Base-by-base conservation (phyloP, 352 stramenopile species). In the Pythium phragmitis region DNA sequence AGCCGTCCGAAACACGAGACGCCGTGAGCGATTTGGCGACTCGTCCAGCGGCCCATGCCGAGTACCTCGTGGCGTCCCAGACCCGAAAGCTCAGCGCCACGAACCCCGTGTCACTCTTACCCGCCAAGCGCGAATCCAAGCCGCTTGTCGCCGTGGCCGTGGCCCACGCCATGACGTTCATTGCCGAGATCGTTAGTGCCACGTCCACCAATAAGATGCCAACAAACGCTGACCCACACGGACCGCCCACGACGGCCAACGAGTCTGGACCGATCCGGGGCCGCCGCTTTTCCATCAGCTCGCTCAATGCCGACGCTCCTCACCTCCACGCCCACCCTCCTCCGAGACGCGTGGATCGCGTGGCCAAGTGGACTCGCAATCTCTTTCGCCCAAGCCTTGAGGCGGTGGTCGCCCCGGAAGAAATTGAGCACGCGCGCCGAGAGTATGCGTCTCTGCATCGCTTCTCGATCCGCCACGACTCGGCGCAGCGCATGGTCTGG, bases 381-480 rank as follows among this genome's bases (percentile, higher is more conserved):
- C 21, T 72, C 0, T 72, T 73, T 53, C 42, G 43, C 12, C 16
- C 9, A 6, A 61, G 67, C 13, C 37, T 60, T 5, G 62, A 69
- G 43, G 53, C 60, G 9, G 61, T 33, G 0, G 74, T 85, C 8
- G 69, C 71, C 7, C 76, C 76, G 1, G 73, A 85, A 39, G 73
- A 81, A 12, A 72, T 85, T 49, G 33, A 76, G 17, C 61, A 72
- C 14, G 79, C 76, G 12, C 77, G 76, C 16, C 72, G 75, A 26
- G 56, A 67, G 5, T 58, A 78, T 8, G 52, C 46, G 30, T 63
- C 63, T 45, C 21, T 85, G 3, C 70, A 81, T 26, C 67, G 57
- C 19, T 82, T 79, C 26, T 84, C 74, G 3, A 56, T 91, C 3
- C 76, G 76, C 26, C 80, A 87, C 33, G 77, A 91, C 39, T 84